Percentiles rank a stretch among this genome's conserved stretches.
phyloP scores from a whole-genome alignment of 129 eudicot species.

The Pulicaria dysenterica region DNA sequence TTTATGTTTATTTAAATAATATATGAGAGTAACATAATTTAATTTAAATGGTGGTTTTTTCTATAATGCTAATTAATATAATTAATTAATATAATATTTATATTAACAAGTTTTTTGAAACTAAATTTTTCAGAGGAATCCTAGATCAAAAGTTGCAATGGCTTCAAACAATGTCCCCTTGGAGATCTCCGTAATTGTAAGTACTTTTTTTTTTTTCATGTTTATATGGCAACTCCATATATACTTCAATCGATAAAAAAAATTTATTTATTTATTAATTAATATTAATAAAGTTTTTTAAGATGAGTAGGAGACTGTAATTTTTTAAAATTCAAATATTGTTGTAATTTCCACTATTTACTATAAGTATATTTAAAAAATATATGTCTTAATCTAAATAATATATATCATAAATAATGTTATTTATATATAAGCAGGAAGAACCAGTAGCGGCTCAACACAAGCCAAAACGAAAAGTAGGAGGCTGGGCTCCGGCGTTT shows the following conservation, averaged over 20 bases:
- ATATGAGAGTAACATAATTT: no score
- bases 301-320: no score
- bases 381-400: not conserved
- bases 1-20: no score
- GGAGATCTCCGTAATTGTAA: constrained; percentile 54
- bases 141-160: constrained; percentile 48
- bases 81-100: not conserved
- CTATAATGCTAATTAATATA: not conserved
- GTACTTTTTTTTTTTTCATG: constrained; percentile 9
- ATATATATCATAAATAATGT: not conserved
- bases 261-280: not conserved
- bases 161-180: constrained; percentile 40
- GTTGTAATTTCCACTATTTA: no score
- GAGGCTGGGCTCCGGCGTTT: constrained; percentile 71
- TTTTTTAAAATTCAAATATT: no score
- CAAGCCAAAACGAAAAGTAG: constrained; percentile 28
- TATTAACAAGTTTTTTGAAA: constrained; percentile 19
- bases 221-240: not conserved
- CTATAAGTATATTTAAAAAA: no score
- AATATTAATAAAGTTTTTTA: no score
- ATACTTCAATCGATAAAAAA: no score
- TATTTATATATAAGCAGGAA: constrained; percentile 18
- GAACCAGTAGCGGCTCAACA: constrained; percentile 26
- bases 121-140: constrained; percentile 39
- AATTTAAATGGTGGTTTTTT: no score